A percentile compares a stretch with the other conserved stretches of the same genome.
Conservation (phyloP, 139 green algal species). For the Eudorina sp. region DNA sequence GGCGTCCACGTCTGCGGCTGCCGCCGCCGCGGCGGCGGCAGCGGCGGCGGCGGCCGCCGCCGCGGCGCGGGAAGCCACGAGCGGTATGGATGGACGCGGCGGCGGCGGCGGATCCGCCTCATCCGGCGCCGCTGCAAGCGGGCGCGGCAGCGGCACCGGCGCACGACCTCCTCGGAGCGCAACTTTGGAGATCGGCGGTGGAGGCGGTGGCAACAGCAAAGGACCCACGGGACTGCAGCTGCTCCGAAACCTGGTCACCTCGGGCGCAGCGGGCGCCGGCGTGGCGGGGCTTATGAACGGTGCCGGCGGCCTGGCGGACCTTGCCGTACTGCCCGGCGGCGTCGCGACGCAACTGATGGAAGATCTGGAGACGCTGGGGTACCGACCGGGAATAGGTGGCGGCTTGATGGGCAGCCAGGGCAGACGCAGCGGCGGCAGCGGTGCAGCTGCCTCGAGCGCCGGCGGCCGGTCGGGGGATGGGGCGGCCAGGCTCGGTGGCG, state of each 20-base stretch:
- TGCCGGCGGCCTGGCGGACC: not conserved
- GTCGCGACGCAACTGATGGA: conserved; percentile 24
- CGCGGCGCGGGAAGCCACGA: not conserved
- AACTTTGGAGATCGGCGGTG: conserved; percentile 9
- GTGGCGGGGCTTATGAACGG: conserved; percentile 24
- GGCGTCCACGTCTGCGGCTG: not conserved
- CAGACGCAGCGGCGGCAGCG: not conserved
- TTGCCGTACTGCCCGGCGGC: not conserved
- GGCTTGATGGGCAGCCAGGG: not conserved
- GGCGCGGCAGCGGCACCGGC: not conserved
- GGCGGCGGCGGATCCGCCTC: not conserved
- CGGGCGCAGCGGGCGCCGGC: conserved; percentile 1
- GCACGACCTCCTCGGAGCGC: not conserved
- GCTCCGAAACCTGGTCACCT: not conserved
- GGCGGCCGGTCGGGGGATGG: not conserved
- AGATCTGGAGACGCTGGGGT: conserved; percentile 17
- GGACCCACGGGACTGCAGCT: conserved; percentile 28
- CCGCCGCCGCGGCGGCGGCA: not conserved
- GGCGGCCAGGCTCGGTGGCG: not conserved
- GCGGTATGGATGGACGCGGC: not conserved
- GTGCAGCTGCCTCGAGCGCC: not conserved
- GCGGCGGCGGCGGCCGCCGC: not conserved
- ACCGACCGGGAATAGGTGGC: not conserved
- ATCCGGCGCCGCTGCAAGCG: not conserved
- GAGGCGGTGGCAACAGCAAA: not conserved